A percentile compares a stretch with the other conserved stretches of the same genome.
Evolutionary conservation across 2,329 filamentous ascomycete species (phyloP).

Genomic region (Verruconis gallopava): DNA sequence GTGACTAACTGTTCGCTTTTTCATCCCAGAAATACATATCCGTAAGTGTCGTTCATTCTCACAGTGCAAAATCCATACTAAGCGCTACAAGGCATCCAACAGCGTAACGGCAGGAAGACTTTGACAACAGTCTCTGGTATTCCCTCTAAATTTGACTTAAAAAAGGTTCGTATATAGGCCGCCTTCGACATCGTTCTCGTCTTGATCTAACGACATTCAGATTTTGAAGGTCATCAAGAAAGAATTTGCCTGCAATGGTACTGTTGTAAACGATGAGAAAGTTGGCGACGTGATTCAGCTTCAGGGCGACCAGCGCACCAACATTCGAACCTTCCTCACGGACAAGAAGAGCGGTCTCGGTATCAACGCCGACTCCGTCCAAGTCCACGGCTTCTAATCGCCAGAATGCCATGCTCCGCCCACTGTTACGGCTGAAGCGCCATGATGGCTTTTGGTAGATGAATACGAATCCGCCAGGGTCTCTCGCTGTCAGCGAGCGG

Average conservation of each 20-base stretch:
- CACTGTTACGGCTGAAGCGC: not conserved
- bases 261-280: conserved; percentile 67
- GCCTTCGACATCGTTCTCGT: no score
- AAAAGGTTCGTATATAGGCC: no score
- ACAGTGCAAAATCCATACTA: no score
- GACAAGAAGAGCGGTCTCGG: conserved; percentile 92
- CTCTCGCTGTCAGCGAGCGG: not conserved
- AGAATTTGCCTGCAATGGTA: conserved; percentile 99
- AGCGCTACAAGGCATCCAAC: no score
- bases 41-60: no score
- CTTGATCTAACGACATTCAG: no score
- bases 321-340: conserved; percentile 93
- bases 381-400: conserved; percentile 60
- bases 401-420: not conserved
- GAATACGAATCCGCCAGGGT: not conserved
- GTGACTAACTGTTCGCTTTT: not conserved
- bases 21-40: conserved; percentile 6
- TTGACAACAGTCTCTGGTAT: conserved; percentile 98
- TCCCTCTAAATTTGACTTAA: conserved; percentile 97
- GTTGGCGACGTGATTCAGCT: conserved; percentile 59
- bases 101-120: conserved; percentile 99
- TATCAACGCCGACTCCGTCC: conserved; percentile 93
- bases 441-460: not conserved
- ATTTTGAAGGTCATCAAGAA: conserved; percentile 99
- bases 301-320: conserved; percentile 97